Evolutionary conservation across 2,329 filamentous ascomycete genomes (phyloP).

Genomic region (Sporothrix phasma): DNA sequence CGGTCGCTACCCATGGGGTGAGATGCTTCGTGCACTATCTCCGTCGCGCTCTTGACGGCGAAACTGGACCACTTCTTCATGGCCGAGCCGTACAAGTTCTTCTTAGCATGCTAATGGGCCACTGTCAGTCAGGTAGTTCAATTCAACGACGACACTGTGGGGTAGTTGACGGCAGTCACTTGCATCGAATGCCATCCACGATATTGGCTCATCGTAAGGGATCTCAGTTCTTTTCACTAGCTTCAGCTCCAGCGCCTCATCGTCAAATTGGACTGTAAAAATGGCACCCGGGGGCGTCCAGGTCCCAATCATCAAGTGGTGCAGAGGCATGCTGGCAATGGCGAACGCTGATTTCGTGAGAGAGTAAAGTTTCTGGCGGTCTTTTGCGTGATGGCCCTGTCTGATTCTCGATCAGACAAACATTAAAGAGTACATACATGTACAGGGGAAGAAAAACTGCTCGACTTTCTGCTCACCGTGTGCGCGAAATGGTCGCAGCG

Average conservation of each 20-base stretch:
- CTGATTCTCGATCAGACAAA: not conserved
- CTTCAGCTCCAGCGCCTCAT: conserved; percentile 63
- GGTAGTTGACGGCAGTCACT: conserved; percentile 24
- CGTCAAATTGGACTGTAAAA: conserved; percentile 81
- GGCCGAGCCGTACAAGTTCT: conserved; percentile 77
- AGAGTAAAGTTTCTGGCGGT: not conserved
- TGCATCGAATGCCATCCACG: conserved; percentile 88
- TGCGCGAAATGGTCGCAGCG: not conserved
- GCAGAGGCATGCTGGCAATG: conserved; percentile 54
- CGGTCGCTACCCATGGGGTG: conserved; percentile 68
- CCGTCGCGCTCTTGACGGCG: conserved; percentile 61
- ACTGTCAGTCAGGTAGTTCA: conserved; percentile 15
- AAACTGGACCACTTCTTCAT: conserved; percentile 94
- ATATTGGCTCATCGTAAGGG: conserved; percentile 75
- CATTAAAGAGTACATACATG: too few relatives aligned
- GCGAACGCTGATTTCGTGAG: not conserved
- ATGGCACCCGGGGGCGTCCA: conserved; percentile 87
- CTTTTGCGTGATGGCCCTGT: not conserved
- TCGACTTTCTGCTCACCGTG: not conserved
- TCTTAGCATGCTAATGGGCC: conserved; percentile 56
- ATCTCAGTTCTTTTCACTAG: conserved; percentile 74
- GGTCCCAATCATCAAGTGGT: conserved; percentile 86
- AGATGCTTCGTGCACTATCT: conserved; percentile 65
- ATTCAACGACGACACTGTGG: not conserved
- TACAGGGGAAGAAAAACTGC: not conserved